phyloP scores from a whole-genome alignment of 225 moss, liverwort and hornwort species.

The Bryum argenteum region DNA sequence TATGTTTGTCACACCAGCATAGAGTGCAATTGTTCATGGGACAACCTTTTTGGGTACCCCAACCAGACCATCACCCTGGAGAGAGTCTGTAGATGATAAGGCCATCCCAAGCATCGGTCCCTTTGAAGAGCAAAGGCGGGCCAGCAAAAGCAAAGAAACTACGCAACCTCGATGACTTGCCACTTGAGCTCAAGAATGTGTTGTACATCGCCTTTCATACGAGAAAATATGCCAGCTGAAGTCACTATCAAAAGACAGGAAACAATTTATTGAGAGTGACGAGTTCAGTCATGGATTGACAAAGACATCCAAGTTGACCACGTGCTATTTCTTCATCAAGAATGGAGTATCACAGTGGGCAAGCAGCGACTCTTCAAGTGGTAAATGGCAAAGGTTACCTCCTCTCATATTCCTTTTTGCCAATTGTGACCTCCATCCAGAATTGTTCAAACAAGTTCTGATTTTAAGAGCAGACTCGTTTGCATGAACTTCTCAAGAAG shows the following conservation, averaged over 20 bases:
- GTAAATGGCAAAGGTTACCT: slow-evolving; percentile 22
- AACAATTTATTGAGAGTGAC: background rate
- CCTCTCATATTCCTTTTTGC: background rate
- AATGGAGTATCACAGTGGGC: background rate
- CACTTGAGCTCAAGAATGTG: background rate
- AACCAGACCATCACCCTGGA: too few relatives aligned
- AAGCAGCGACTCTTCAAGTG: background rate
- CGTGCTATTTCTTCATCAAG: slow-evolving; percentile 2
- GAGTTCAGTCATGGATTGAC: background rate
- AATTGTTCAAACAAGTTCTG: slow-evolving; percentile 32
- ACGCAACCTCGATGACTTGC: background rate
- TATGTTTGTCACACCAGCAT: too few relatives aligned
- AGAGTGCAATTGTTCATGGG: too few relatives aligned
- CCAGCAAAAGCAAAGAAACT: background rate
- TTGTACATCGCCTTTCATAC: background rate
- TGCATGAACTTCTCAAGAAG: slow-evolving; percentile 36
- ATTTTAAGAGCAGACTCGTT: background rate
- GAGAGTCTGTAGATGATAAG: too few relatives aligned
- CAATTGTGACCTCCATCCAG: slow-evolving; percentile 20
- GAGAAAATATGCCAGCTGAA: background rate
- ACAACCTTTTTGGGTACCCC: too few relatives aligned
- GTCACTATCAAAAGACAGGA: background rate
- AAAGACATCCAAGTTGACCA: background rate
- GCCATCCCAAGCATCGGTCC: too few relatives aligned
- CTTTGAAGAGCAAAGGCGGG: background rate